Base-by-base conservation (phyloP, 106 monocot genomes). In the Narthecium ossifragum region DNA sequence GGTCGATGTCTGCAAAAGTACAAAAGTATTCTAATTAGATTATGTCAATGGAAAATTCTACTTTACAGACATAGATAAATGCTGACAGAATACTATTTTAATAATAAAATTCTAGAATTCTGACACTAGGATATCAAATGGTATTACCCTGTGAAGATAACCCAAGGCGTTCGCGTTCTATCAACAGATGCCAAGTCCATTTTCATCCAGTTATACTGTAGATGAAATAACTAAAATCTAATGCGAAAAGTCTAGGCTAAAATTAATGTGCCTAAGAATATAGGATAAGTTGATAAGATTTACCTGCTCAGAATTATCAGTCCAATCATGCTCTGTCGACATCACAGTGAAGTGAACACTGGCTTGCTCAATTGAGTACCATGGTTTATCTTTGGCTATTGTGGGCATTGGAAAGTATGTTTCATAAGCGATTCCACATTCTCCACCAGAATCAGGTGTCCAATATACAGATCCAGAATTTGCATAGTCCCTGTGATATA, bases 281-380 rank as follows among this genome's bases (percentile, higher is more conserved):
- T n/a, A n/a, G n/a, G n/a, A n/a, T n/a, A n/a, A n/a, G n/a, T n/a
- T n/a, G n/a, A 17, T 46, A 6, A 12, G 26, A 14, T 14, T 39
- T 59, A 82, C 86, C 60, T 87, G 86, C 17, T 72, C 69, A 28
- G 86, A 82, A 28, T 69, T 75, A 23, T 64, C 49, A 41, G 39
- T 46, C 82, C 82, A 87, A 13, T 64, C 48, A 63, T 87, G 74
- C 38, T 87, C 86, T 8, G 82, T 82, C 2, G 86, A 87, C 22
- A 87, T 82, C 1, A 87, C 51, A 25, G 75, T 75, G 47, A 87
- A 79, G 64, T 87, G 86, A 34, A 82, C 78, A 30, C 71, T 82
- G 39, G 77, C 86, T 72, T 79, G 78, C 52, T 87, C 82, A 28
- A 87, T 75, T 28, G 86, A 87, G 33, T 82, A 87, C 86, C 86